A percentile compares a stretch with the other conserved stretches of the same genome.
Evolutionary conservation across 306 rosid genomes (phyloP).

Genomic region (Ormosia semicastrata): DNA sequence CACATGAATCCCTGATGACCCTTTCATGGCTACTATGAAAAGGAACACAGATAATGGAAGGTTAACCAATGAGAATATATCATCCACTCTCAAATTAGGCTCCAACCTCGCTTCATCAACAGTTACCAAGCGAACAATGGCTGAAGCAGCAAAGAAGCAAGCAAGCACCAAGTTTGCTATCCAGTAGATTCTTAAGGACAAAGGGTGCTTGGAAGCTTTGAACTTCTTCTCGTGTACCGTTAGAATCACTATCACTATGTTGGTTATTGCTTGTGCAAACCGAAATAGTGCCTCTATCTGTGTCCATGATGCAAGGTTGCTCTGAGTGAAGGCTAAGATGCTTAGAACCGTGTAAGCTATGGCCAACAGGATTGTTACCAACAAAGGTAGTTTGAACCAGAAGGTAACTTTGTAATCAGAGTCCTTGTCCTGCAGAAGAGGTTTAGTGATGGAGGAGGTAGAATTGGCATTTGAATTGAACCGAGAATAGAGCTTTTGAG

Average conservation of each 20-base stretch:
- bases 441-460: constrained; percentile 17
- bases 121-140: constrained; percentile 22
- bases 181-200: constrained; percentile 42
- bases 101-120: constrained; percentile 2
- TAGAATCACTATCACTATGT: constrained; percentile 26
- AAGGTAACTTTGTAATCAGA: constrained; percentile 30
- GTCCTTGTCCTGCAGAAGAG: constrained; percentile 30
- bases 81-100: constrained; percentile 42
- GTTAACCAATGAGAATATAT: constrained; percentile 35
- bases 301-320: constrained; percentile 32
- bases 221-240: constrained; percentile 36
- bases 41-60: constrained; percentile 32
- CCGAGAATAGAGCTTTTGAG: constrained; percentile 17
- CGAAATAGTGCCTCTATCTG: constrained; percentile 36
- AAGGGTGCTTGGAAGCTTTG: constrained; percentile 36
- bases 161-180: constrained; percentile 26
- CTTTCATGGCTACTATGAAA: constrained; percentile 7
- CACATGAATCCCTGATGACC: constrained; percentile 40
- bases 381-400: constrained; percentile 34
- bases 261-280: constrained; percentile 27
- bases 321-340: constrained; percentile 31
- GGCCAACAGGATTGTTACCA: constrained; percentile 23
- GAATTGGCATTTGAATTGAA: constrained; percentile 12
- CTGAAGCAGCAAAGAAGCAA: constrained; percentile 35
- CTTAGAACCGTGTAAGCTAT: constrained; percentile 32